phyloP scores from a whole-genome alignment of 202 grass and related monocot genomes.

The Panicum virgatum region DNA sequence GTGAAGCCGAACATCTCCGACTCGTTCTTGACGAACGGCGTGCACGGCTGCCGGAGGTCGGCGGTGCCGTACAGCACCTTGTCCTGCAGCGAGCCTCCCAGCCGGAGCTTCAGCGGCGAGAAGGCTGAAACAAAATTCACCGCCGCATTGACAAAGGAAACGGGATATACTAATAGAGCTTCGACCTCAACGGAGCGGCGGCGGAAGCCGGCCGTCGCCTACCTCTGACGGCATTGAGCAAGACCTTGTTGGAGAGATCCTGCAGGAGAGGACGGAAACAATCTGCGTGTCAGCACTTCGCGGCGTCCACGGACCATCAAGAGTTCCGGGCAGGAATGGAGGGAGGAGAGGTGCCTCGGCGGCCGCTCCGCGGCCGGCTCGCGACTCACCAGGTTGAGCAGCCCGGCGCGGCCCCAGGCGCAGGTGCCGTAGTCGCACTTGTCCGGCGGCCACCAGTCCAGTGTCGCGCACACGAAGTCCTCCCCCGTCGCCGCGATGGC shows the following conservation, averaged over 20 bases:
- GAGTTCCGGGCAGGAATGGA: background rate
- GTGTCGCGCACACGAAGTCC: slow-evolving; percentile 79
- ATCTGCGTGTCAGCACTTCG: slow-evolving; percentile 34
- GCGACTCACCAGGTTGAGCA: slow-evolving; percentile 67
- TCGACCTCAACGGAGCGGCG: background rate
- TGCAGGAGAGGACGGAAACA: slow-evolving; percentile 35
- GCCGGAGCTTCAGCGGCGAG: slow-evolving; percentile 71
- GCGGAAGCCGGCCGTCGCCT: slow-evolving; percentile 15
- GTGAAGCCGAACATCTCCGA: slow-evolving; percentile 67
- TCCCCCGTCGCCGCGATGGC: slow-evolving; percentile 63
- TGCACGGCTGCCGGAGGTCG: slow-evolving; percentile 38
- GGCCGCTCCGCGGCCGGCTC: background rate
- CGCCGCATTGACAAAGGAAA: background rate
- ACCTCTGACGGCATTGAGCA: slow-evolving; percentile 80
- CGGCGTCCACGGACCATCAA: background rate
- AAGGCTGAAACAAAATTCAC: slow-evolving; percentile 48
- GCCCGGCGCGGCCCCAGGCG: slow-evolving; percentile 61
- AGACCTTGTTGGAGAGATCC: slow-evolving; percentile 72
- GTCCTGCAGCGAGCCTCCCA: slow-evolving; percentile 80
- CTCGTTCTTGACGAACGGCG: slow-evolving; percentile 61
- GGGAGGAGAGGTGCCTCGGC: background rate
- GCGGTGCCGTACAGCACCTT: slow-evolving; percentile 62
- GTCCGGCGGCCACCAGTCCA: slow-evolving; percentile 92
- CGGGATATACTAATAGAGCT: background rate
- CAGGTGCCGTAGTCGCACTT: slow-evolving; percentile 94